Conservation (phyloP, 1,284 basidiomycete genomes). For the Psilocybe mexicana region DNA sequence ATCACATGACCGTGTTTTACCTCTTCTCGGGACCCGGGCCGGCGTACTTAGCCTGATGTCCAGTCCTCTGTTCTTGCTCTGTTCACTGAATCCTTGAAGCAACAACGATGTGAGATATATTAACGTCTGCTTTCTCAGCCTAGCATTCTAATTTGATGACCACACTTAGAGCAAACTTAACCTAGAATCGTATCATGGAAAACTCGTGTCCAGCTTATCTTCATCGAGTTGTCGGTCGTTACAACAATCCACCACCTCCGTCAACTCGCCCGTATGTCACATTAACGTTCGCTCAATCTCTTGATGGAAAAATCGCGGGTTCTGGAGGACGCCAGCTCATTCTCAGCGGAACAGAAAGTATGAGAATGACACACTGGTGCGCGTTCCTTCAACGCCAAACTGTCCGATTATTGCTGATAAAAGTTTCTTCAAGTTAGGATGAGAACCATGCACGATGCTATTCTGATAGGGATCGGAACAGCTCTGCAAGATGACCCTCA, state of each 20-base stretch:
- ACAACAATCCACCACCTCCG: constrained; percentile 9
- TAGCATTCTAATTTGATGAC: not conserved
- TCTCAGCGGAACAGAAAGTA: constrained; percentile 85
- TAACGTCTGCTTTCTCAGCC: not conserved
- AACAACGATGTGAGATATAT: too few relatives aligned
- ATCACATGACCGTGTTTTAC: not conserved
- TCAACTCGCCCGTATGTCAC: constrained; percentile 63
- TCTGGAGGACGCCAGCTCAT: constrained; percentile 72
- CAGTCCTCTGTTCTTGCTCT: too few relatives aligned
- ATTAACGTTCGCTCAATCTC: constrained; percentile 93
- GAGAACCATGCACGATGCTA: constrained; percentile 88
- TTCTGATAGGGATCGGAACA: constrained; percentile 90
- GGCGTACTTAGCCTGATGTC: too few relatives aligned
- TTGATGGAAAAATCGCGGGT: constrained; percentile 93
- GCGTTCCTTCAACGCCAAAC: constrained; percentile 9
- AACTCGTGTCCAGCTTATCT: constrained; percentile 13
- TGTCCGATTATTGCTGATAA: not conserved
- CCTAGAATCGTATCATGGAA: constrained; percentile 1
- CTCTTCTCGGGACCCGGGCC: not conserved
- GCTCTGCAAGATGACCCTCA: constrained; percentile 92
- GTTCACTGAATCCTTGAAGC: too few relatives aligned
- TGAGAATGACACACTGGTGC: constrained; percentile 95
- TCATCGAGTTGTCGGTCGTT: not conserved
- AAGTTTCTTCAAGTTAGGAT: constrained; percentile 53
- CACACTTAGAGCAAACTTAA: not conserved